A percentile compares a stretch with the other conserved stretches of the same genome.
phyloP scores from a whole-genome alignment of 306 rosid species.

The Pueraria montana region DNA sequence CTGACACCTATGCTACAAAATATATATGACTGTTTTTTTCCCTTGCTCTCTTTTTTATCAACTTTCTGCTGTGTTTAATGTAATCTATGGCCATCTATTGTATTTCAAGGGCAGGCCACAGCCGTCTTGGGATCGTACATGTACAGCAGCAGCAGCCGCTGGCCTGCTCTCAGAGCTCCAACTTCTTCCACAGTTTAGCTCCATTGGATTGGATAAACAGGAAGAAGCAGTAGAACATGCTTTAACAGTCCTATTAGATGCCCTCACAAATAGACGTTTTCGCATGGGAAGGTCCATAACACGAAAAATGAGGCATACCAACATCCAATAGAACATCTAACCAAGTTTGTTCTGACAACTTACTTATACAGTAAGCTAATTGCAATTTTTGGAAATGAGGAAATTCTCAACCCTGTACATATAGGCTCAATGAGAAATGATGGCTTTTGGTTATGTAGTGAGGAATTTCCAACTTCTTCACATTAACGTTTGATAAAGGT shows the following conservation, averaged over 20 bases:
- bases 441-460: slow-evolving; percentile 27
- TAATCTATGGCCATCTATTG: slow-evolving; percentile 34
- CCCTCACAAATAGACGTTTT: slow-evolving; percentile 81
- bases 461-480: slow-evolving; percentile 11
- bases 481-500: slow-evolving; percentile 6
- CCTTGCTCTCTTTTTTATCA: background rate
- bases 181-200: slow-evolving; percentile 65
- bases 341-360: slow-evolving; percentile 45
- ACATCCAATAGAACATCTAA: slow-evolving; percentile 55
- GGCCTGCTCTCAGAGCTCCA: slow-evolving; percentile 86
- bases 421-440: slow-evolving; percentile 14
- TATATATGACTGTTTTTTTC: background rate
- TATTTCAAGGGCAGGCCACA: slow-evolving; percentile 74
- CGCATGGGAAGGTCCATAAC: slow-evolving; percentile 97
- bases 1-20: background rate
- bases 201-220: slow-evolving; percentile 67
- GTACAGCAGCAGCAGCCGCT: slow-evolving; percentile 89
- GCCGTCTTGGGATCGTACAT: slow-evolving; percentile 98
- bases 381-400: slow-evolving; percentile 47
- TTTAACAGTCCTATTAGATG: slow-evolving; percentile 69
- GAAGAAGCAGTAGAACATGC: slow-evolving; percentile 77
- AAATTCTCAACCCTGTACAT: slow-evolving; percentile 36
- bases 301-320: slow-evolving; percentile 73
- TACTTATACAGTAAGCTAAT: slow-evolving; percentile 30
- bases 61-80: slow-evolving; percentile 2